phyloP scores from a whole-genome alignment of 768 basidiomycete species.

The Coprinellus aureogranulatus region DNA sequence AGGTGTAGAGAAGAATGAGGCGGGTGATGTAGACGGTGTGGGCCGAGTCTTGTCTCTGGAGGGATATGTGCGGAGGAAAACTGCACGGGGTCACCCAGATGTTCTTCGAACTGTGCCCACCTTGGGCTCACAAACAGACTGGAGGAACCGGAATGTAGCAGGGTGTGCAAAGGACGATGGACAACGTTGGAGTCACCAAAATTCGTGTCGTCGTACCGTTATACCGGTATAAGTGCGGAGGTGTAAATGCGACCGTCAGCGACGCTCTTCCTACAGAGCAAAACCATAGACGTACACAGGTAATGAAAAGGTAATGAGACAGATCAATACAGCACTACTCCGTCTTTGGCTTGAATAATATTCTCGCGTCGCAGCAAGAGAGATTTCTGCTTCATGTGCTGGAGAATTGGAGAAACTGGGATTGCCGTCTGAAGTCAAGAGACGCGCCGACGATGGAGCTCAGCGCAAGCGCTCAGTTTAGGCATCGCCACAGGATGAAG shows the following conservation, averaged over 20 bases:
- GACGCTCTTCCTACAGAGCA: neutral
- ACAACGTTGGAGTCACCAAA: neutral
- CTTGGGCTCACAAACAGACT: slow-evolving; percentile 1
- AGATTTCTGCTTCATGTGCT: slow-evolving; percentile 1
- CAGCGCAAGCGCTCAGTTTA: slow-evolving; percentile 1
- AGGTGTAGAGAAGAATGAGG: slow-evolving; percentile 18
- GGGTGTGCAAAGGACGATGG: slow-evolving; percentile 11
- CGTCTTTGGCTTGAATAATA: neutral
- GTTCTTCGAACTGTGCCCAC: slow-evolving; percentile 1
- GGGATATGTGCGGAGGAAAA: slow-evolving; percentile 28
- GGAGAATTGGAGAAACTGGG: neutral
- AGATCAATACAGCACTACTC: neutral
- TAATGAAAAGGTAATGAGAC: neutral
- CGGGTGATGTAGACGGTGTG: slow-evolving; percentile 20
- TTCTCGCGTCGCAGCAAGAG: neutral
- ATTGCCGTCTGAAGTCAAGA: neutral
- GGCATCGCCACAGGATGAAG: slow-evolving; percentile 1
- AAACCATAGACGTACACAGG: slow-evolving; percentile 4
- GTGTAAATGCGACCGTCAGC: slow-evolving; percentile 4
- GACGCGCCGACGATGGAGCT: slow-evolving; percentile 1
- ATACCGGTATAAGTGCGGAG: neutral
- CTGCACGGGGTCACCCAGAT: slow-evolving; percentile 29
- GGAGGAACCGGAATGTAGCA: slow-evolving; percentile 4
- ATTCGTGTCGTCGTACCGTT: neutral
- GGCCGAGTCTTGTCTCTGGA: slow-evolving; percentile 12